These are phyloP conservation scores for Chloromonas sp. DNA, from an alignment of 163 green algal genomes.

Conservation along the genomic window DNA sequence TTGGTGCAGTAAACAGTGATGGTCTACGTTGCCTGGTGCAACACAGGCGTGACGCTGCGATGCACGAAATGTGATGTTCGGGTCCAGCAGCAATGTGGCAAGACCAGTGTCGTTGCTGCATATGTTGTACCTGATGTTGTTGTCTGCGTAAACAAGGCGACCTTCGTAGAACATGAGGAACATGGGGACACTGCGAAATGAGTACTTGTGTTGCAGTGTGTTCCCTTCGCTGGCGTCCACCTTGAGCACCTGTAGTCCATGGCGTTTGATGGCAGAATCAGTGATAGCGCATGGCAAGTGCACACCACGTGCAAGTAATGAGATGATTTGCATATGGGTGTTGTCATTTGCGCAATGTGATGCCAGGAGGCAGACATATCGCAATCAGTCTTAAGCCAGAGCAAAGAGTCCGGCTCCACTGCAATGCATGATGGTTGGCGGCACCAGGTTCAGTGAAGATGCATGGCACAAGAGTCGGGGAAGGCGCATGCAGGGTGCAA, in stretches of 20 bases:
- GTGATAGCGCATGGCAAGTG: too few relatives aligned
- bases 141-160: conserved; percentile 30
- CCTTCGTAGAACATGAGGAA: conserved; percentile 45
- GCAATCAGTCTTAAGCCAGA: too few relatives aligned
- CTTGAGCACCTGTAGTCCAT: conserved; percentile 32
- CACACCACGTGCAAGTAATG: too few relatives aligned
- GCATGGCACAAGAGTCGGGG: too few relatives aligned
- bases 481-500: too few relatives aligned
- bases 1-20: too few relatives aligned
- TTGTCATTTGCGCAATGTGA: too few relatives aligned
- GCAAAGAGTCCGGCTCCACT: too few relatives aligned
- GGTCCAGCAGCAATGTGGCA: neutral
- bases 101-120: neutral
- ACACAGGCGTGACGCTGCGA: neutral
- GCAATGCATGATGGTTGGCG: too few relatives aligned
- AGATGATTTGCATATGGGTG: too few relatives aligned
- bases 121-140: conserved; percentile 19
- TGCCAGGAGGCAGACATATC: too few relatives aligned
- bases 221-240: conserved; percentile 40
- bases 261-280: neutral
- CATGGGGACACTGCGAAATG: conserved; percentile 38
- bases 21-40: neutral
- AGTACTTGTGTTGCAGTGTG: conserved; percentile 34
- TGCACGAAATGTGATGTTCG: neutral
- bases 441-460: too few relatives aligned